phyloP scores from a whole-genome alignment of 2,329 filamentous ascomycete species.

The Sporothrix sp. region DNA sequence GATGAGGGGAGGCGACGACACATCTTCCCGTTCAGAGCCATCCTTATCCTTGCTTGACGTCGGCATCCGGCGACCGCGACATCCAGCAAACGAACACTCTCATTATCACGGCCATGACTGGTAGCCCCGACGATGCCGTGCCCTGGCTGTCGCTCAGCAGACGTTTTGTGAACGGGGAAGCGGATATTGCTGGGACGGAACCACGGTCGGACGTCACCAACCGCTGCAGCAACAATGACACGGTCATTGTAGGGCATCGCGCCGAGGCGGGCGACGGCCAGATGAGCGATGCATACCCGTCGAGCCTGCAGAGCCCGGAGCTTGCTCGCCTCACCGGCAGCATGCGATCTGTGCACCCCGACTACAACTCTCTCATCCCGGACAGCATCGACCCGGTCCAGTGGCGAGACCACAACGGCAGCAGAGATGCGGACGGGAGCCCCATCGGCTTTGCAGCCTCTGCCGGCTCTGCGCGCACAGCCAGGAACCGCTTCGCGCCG shows the following conservation, averaged over 20 bases:
- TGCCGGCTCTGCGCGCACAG: background rate
- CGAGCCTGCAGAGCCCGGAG: background rate
- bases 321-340: background rate
- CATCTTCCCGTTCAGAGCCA: background rate
- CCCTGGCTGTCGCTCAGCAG: no score
- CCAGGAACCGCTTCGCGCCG: background rate
- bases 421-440: background rate
- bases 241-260: background rate
- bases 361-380: background rate
- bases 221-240: background rate
- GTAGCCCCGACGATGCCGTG: no score
- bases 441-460: background rate
- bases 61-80: no score
- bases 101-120: no score
- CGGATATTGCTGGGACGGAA: no score
- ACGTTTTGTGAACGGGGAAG: no score
- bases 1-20: conserved; percentile 1
- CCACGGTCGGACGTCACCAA: no score
- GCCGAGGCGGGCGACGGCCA: background rate
- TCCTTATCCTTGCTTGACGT: background rate
- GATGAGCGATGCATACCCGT: no score
- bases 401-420: background rate
- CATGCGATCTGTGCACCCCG: background rate
- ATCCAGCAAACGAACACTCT: no score
- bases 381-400: background rate